phyloP scores from a whole-genome alignment of 306 rosid species.

The Vigna hirtella region DNA sequence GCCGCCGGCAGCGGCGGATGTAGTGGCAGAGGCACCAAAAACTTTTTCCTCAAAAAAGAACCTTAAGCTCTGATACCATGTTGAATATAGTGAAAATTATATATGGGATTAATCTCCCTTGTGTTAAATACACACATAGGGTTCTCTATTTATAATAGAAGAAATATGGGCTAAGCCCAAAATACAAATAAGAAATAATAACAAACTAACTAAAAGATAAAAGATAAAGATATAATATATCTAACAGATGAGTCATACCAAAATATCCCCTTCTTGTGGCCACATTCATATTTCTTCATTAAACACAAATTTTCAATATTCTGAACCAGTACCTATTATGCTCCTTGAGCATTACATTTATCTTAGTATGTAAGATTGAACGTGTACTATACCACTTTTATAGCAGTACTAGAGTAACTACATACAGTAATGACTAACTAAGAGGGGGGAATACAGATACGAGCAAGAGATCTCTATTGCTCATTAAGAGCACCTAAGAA shows the following conservation, averaged over 20 bases:
- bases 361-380: neutral
- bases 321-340: neutral
- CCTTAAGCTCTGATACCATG: too few species aligned
- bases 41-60: too few species aligned
- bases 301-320: neutral
- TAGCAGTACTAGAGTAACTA: neutral
- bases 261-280: neutral
- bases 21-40: too few species aligned
- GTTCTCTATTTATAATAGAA: too few species aligned
- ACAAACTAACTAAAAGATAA: too few species aligned
- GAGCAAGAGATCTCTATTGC: neutral
- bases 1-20: too few species aligned
- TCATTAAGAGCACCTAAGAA: neutral
- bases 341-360: neutral
- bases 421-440: neutral
- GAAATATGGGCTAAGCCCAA: too few species aligned
- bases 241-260: neutral
- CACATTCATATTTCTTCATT: neutral
- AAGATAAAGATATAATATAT: too few species aligned
- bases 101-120: too few species aligned
- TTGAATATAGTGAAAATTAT: too few species aligned
- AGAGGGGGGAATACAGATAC: neutral
- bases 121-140: too few species aligned
- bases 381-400: conserved; percentile 2
- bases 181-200: too few species aligned